These are phyloP conservation scores for Scopulariopsis brevicaulis DNA, from an alignment of 2,329 filamentous ascomycete species.

Conservation along the genomic window DNA sequence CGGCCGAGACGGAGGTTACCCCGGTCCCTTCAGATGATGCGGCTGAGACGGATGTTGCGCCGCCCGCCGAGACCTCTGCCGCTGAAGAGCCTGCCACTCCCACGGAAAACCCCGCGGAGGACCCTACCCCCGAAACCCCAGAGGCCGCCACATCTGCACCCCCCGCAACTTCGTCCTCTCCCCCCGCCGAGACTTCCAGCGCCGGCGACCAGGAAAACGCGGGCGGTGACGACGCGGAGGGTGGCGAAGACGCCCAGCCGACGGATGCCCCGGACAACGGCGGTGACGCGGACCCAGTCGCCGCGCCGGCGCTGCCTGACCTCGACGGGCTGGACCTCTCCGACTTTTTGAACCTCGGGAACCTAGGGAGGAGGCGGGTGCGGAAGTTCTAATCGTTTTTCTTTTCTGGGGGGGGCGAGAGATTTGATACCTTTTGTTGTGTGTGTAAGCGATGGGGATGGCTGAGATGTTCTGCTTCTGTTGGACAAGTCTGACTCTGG, in stretches of 20 bases:
- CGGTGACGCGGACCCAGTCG: slow-evolving; percentile 6
- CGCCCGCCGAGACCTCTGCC: slow-evolving; percentile 6
- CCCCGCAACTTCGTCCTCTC: too few species aligned
- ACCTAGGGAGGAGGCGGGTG: slow-evolving; percentile 13
- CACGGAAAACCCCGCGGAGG: too few species aligned
- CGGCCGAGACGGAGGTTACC: background rate
- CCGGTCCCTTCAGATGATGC: slow-evolving; percentile 3
- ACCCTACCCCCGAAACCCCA: too few species aligned
- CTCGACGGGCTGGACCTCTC: slow-evolving; percentile 27
- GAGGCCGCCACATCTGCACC: too few species aligned
- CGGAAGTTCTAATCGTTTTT: background rate
- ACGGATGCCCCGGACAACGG: slow-evolving; percentile 5
- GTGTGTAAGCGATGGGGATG: background rate
- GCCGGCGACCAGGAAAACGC: slow-evolving; percentile 11
- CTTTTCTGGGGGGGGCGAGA: background rate
- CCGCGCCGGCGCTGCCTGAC: slow-evolving; percentile 19
- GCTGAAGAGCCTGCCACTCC: too few species aligned
- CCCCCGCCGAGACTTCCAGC: too few species aligned
- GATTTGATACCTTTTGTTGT: background rate
- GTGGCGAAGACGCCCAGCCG: slow-evolving; percentile 9
- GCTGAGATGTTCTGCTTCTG: too few species aligned
- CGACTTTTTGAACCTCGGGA: slow-evolving; percentile 32
- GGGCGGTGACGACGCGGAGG: slow-evolving; percentile 10
- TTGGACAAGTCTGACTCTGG: too few species aligned
- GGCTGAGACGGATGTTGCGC: too few species aligned